Evolutionary conservation across 2,329 filamentous ascomycete species (phyloP).

Genomic region (Scytalidium lignicola): DNA sequence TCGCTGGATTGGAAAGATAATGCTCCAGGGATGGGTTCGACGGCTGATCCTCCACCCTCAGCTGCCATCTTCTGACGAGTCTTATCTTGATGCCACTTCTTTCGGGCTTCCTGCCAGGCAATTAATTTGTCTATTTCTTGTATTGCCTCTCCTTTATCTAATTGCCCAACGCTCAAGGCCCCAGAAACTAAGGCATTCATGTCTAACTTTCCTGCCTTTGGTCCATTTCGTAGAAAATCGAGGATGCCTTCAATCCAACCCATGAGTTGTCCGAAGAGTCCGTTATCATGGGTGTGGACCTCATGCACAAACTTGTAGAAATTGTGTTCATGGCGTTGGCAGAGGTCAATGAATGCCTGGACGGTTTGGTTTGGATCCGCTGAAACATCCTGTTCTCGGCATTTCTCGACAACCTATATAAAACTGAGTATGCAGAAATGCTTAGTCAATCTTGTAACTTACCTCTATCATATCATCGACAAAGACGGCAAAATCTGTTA

Average conservation of each 20-base stretch:
- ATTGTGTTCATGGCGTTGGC: slow-evolving; percentile 88
- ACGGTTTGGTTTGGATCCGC: slow-evolving; percentile 98
- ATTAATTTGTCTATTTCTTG: slow-evolving; percentile 82
- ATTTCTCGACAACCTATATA: slow-evolving; percentile 55
- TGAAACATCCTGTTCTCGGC: slow-evolving; percentile 71
- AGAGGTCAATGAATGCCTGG: slow-evolving; percentile 95
- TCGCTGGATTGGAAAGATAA: slow-evolving; percentile 70
- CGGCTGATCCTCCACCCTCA: slow-evolving; percentile 50
- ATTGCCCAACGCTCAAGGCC: slow-evolving; percentile 57
- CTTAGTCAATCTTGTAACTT: slow-evolving; percentile 12
- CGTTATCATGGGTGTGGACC: slow-evolving; percentile 94
- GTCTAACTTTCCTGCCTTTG: slow-evolving; percentile 78
- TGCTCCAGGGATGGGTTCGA: slow-evolving; percentile 47
- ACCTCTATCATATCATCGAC: slow-evolving; percentile 89
- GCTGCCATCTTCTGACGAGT: slow-evolving; percentile 98
- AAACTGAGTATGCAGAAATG: slow-evolving; percentile 11
- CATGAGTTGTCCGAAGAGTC: slow-evolving; percentile 94
- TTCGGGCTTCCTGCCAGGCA: slow-evolving; percentile 88
- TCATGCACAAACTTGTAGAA: slow-evolving; percentile 99
- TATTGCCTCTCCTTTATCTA: slow-evolving; percentile 70
- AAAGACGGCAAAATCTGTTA: slow-evolving; percentile 92
- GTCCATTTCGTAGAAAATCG: slow-evolving; percentile 84
- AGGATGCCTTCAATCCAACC: slow-evolving; percentile 94
- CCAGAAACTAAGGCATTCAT: slow-evolving; percentile 92
- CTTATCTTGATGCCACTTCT: slow-evolving; percentile 98